Base-by-base conservation (phyloP, 1,139 yeast species). In the Candida sp. region DNA sequence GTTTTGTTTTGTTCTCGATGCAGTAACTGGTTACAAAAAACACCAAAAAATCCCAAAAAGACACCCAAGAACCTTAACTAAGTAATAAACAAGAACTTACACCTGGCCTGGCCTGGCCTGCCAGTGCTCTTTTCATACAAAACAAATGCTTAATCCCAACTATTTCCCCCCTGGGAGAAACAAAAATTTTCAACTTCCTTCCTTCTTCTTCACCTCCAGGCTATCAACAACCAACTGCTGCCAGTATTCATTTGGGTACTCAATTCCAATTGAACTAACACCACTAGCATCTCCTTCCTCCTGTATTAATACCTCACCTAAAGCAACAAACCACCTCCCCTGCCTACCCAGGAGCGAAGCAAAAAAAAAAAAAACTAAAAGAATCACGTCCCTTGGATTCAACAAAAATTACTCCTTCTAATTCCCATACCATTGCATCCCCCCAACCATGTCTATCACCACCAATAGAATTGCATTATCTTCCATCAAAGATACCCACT, bases 401-500 rank as follows among this genome's bases (percentile, higher is more conserved):
- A 17, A 17, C 17, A 17, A 17, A 17, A 17, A 17, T 17, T 17
- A 17, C 17, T 17, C 17, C 17, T 17, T 17, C 17, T 17, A 17
- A 17, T 17, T 17, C 17, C 17, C 17, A 17, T 17, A 17, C 17
- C 17, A 17, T 17, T 17, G 17, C 17, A 2, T 17, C 17, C 17
- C 17, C 17, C 2, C 12, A 35, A 37, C 32, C 39, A 57, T 57
- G 60, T 53, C 60, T 8, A 39, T 59, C 39, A 48, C 63, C 32
- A 55, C 69, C 39, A 56, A 66, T 52, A 63, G 77, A 58, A 62
- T 70, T 38, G 77, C 77, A 34, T 70, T 73, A 60, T 77, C 77
- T 7, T 73, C 77, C 37, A 63, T 73, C 52, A 67, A 62, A 53
- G 72, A 67, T 52, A 61, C 69, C 30, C 63, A 64, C 48, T 63